A percentile compares a stretch with the other conserved stretches of the same genome.
Evolutionary conservation across 495 filamentous ascomycete genomes (phyloP).

Genomic region (Talaromyces nanjingensis): DNA sequence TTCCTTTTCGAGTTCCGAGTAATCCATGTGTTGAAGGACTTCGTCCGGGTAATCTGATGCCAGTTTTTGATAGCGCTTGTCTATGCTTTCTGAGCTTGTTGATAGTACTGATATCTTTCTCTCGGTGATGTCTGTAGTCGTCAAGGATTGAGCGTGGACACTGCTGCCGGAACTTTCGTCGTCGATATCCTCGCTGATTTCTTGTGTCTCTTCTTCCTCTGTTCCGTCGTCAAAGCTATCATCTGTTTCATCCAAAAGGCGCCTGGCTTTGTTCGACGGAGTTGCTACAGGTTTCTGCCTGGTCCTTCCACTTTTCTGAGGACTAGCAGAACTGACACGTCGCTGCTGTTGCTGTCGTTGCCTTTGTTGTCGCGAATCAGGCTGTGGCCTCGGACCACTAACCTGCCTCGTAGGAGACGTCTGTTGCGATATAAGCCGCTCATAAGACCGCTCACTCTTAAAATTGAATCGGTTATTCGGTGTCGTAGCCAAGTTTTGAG

Average conservation of each 20-base stretch:
- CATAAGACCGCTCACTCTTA: slow-evolving; percentile 13
- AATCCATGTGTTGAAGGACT: slow-evolving; percentile 35
- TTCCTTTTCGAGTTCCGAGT: slow-evolving; percentile 36
- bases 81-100: not conserved
- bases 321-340: not conserved
- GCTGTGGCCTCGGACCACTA: slow-evolving; percentile 26
- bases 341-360: not conserved
- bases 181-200: not conserved
- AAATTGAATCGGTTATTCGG: slow-evolving; percentile 38
- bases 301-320: not conserved
- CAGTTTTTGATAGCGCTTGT: slow-evolving; percentile 11
- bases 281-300: not conserved
- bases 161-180: slow-evolving; percentile 2
- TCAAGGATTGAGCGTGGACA: not conserved
- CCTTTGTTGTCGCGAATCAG: slow-evolving; percentile 4
- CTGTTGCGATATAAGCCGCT: slow-evolving; percentile 11
- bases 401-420: slow-evolving; percentile 31
- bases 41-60: slow-evolving; percentile 37
- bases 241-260: not conserved
- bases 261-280: not conserved
- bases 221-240: slow-evolving; percentile 1
- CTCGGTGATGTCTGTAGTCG: not conserved
- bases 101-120: not conserved
- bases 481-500: slow-evolving; percentile 31
- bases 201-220: not conserved